Percentiles rank a stretch among this genome's conserved stretches.
Conservation (phyloP, 106 monocot species). For the Phalaenopsis equestris region DNA sequence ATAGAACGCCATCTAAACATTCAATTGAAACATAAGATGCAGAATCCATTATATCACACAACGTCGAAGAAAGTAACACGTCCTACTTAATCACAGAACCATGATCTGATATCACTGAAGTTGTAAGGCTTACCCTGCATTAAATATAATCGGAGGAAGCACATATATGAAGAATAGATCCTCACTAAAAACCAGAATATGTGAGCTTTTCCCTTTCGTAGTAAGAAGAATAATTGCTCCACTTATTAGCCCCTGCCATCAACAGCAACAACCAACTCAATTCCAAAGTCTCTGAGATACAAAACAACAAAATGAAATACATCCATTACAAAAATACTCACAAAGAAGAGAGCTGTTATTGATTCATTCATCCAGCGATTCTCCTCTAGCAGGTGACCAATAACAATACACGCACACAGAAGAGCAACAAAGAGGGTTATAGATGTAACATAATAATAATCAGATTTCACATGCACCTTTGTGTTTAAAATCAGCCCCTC, state of each 20-base stretch:
- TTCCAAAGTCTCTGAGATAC: constrained; percentile 11
- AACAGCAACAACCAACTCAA: background rate
- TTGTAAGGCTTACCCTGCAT: constrained; percentile 8
- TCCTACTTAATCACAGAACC: no score
- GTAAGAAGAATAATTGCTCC: constrained; percentile 25
- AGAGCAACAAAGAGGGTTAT: constrained; percentile 30
- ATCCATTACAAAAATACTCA: constrained; percentile 11
- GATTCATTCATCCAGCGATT: constrained; percentile 43
- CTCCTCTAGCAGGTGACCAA: constrained; percentile 39
- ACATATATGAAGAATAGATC: constrained; percentile 47
- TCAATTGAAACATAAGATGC: no score
- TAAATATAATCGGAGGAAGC: constrained; percentile 35
- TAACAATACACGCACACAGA: constrained; percentile 32
- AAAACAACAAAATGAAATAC: constrained; percentile 3
- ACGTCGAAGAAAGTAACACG: no score
- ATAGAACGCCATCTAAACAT: no score
- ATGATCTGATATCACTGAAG: no score
- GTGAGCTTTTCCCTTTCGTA: constrained; percentile 32
- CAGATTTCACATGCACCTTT: constrained; percentile 8
- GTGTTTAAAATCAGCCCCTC: background rate
- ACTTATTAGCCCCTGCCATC: constrained; percentile 10
- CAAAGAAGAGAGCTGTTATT: constrained; percentile 27
- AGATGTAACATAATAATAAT: constrained; percentile 20
- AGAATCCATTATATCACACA: no score
- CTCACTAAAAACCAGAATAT: constrained; percentile 39